phyloP scores from a whole-genome alignment of 768 basidiomycete species.

The Lentinula guzmanii region DNA sequence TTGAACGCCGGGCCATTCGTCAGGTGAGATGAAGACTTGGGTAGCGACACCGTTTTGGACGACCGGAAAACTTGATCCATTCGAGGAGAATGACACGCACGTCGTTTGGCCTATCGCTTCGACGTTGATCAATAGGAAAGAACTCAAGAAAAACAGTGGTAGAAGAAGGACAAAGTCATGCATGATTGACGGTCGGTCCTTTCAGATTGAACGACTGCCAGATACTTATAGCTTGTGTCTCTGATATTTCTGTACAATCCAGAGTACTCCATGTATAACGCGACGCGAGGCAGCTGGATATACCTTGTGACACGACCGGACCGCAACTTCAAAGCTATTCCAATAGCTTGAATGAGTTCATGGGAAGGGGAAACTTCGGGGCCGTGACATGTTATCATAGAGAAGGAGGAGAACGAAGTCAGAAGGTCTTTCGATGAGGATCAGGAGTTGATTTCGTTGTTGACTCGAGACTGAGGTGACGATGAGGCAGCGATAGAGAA shows the following conservation, averaged over 20 bases:
- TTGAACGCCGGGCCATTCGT: constrained; percentile 62
- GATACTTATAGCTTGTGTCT: background rate
- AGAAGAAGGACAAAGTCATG: background rate
- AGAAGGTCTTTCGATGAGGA: background rate
- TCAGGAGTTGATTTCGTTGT: background rate
- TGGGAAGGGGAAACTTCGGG: background rate
- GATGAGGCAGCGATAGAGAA: background rate
- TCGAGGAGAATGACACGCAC: constrained; percentile 37
- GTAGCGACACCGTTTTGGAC: constrained; percentile 39
- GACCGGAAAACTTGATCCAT: constrained; percentile 31
- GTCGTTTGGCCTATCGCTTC: constrained; percentile 42
- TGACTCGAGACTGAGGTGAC: background rate
- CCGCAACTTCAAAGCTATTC: background rate
- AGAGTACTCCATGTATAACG: background rate
- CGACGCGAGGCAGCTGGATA: background rate
- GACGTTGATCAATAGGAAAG: constrained; percentile 8
- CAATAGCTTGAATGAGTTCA: background rate
- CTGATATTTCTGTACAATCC: background rate
- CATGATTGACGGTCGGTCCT: background rate
- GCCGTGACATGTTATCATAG: background rate
- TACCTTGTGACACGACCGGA: background rate
- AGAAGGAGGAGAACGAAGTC: background rate
- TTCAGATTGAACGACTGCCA: background rate
- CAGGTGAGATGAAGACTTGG: constrained; percentile 42
- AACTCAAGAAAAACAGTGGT: background rate